These are phyloP conservation scores for Colletotrichum sp. DNA, from an alignment of 2,329 filamentous ascomycete species.

Conservation along the genomic window DNA sequence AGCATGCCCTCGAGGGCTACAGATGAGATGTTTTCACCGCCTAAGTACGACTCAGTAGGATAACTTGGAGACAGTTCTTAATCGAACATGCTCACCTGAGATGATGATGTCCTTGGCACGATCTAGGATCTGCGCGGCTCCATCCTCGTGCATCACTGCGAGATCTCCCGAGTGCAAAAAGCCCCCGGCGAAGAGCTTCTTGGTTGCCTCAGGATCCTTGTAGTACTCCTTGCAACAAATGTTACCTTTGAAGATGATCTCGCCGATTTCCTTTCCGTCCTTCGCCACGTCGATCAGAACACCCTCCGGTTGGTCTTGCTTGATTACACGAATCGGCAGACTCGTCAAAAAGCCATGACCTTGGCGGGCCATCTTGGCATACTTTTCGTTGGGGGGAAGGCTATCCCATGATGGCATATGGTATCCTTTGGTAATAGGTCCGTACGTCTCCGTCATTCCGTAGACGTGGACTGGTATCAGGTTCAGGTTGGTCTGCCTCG, in stretches of 20 bases:
- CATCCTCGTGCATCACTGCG: constrained; percentile 91
- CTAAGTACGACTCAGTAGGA: constrained; percentile 45
- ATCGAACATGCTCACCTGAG: constrained; percentile 63
- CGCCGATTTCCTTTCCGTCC: constrained; percentile 78
- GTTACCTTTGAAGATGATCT: constrained; percentile 88
- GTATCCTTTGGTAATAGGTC: constrained; percentile 94
- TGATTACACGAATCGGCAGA: constrained; percentile 81
- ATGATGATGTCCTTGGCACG: constrained; percentile 98
- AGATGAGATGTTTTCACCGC: constrained; percentile 96
- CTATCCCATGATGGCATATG: constrained; percentile 83
- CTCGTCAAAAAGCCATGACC: constrained; percentile 90
- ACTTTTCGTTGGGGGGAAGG: constrained; percentile 77
- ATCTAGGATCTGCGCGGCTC: constrained; percentile 85
- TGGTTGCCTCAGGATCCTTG: constrained; percentile 85
- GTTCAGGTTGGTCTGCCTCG: constrained; percentile 64
- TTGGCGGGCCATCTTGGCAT: constrained; percentile 89
- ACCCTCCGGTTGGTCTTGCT: constrained; percentile 74
- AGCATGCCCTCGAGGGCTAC: constrained; percentile 92
- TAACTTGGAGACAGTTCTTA: background rate
- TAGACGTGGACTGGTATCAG: constrained; percentile 93
- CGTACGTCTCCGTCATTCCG: constrained; percentile 87
- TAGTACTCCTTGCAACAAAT: constrained; percentile 93
- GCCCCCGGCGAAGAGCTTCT: constrained; percentile 86
- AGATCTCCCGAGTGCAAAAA: constrained; percentile 89
- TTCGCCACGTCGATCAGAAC: constrained; percentile 70